These are phyloP conservation scores for Solanum chiquidenum DNA, from an alignment of 257 asterid genomes.

Conservation along the genomic window DNA sequence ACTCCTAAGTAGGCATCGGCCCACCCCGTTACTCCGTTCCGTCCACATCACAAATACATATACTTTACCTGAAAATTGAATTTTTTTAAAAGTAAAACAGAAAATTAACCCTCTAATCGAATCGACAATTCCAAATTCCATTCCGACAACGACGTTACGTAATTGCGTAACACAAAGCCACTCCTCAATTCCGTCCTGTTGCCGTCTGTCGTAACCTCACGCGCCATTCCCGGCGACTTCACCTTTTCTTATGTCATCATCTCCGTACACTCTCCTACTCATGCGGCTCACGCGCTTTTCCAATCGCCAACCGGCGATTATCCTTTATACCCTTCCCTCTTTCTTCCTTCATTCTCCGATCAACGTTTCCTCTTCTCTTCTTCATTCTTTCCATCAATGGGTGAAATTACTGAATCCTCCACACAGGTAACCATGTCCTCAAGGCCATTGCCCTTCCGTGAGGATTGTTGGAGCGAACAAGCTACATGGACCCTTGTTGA, in stretches of 20 bases:
- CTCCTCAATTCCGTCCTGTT: neutral
- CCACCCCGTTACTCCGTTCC: neutral
- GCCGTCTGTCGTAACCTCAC: constrained; percentile 1
- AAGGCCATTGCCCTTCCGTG: constrained; percentile 53
- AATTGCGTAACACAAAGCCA: neutral
- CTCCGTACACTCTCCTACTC: constrained; percentile 9
- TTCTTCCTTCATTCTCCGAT: neutral
- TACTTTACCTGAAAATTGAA: neutral
- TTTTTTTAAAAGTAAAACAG: neutral
- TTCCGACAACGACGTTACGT: neutral
- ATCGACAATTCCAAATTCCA: neutral
- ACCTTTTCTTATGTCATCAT: constrained; percentile 1
- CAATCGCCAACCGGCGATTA: constrained; percentile 27
- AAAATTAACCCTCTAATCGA: neutral
- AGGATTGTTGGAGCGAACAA: constrained; percentile 86
- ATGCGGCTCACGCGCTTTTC: constrained; percentile 15
- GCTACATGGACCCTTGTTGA: constrained; percentile 72
- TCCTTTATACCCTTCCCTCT: neutral
- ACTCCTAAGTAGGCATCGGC: neutral
- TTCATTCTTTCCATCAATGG: constrained; percentile 18
- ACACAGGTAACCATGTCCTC: constrained; percentile 28
- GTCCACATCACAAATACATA: neutral
- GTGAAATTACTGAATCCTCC: constrained; percentile 39
- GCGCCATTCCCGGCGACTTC: constrained; percentile 8
- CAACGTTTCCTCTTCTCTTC: neutral